Base-by-base conservation (phyloP, 148 eudicot genomes). In the Limonium bicolor region DNA sequence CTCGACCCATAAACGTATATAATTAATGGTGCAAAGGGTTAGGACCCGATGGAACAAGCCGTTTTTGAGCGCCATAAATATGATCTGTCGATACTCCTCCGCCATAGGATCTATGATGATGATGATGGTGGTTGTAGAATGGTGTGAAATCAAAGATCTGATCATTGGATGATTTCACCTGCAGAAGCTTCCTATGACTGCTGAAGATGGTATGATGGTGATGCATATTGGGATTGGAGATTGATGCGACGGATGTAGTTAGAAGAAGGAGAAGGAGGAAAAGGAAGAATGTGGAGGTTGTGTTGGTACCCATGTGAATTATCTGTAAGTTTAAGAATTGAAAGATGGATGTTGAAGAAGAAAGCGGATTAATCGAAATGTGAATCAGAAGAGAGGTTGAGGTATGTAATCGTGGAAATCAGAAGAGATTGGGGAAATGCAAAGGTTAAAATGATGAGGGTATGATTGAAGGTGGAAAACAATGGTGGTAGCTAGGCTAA, bases 81-180 rank as follows among this genome's bases (percentile, higher is more conserved):
- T 44, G 56, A 24, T 52, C 56, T 34, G n/a, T n/a, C n/a, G n/a
- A n/a, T n/a, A 52, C 19, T 23, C 39, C 46, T 17, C 12, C 39
- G 18, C 41, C 56, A 18, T 26, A 6, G 3, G 7, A 10, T 2
- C 29, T 50, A 33, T n/a, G 16, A 82, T 64, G 20, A 86, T 77
- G 61, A 66, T 52, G 7, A 82, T 61, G 3, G 67, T 83, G 40
- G 94, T 86, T 19, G 78, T 45, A 9, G 87, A 74, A 45, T 80
- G 86, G n/a, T 83, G 77, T 76, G 14, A 82, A 56, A 72, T 78
- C 79, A 63, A 75, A 58, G 9, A 50, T 44, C 20, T 11, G 34
- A n/a, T n/a, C n/a, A n/a, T n/a, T n/a, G n/a, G n/a, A n/a, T n/a
- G n/a, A n/a, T n/a, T n/a, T n/a, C n/a, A n/a, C n/a, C n/a, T n/a